Evolutionary conservation across 2,329 filamentous ascomycete species (phyloP), one percentile per base, ranked within the genome.

Genomic region (Monilinia fructicola): DNA sequence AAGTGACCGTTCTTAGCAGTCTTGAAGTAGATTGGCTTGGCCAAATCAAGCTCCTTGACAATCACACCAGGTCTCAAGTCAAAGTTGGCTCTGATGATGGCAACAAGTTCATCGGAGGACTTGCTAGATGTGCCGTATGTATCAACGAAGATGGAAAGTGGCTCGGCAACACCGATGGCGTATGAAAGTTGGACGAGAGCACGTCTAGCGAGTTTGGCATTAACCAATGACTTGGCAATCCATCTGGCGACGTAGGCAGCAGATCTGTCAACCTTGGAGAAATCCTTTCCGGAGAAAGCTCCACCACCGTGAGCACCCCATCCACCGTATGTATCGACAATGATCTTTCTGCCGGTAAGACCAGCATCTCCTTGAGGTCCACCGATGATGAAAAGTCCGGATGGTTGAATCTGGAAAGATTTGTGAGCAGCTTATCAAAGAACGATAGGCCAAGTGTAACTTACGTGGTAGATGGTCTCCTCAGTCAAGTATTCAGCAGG

Each of bases 1-100:
- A 99, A 99, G 88, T 99, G 95, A 76, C 95, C 95, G 84, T 98
- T 98, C 91, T 97, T 97, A 83, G 95, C 95, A 67, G 95, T 99
- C 85, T 94, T 87, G 87, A 88, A 88, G 90, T 99, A 99, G 85
- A 98, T 97, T 78, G 95, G 95, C 82, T 93, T 92, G 81, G 88
- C 90, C 73, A 99, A 87, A 83, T 95, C 90, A 73, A 99, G 90
- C 84, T 97, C 93, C 84, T 92, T 92, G 82, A 98, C 95, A 77
- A 99, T 98, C 80, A 97, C 93, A 89, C 95, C 95, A 67, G 95
- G 95, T 77, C 95, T 89, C 81, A 99, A 88, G 83, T 99, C 93
- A 78, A 99, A 99, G 90, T 99, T 98, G 78, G 89, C 85, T 77
- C 87, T 86, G 83, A 99, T 93, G 81, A 99, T 97, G 80, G 93